phyloP scores from a whole-genome alignment of 2,329 filamentous ascomycete genomes.

The Botrytis tulipae region DNA sequence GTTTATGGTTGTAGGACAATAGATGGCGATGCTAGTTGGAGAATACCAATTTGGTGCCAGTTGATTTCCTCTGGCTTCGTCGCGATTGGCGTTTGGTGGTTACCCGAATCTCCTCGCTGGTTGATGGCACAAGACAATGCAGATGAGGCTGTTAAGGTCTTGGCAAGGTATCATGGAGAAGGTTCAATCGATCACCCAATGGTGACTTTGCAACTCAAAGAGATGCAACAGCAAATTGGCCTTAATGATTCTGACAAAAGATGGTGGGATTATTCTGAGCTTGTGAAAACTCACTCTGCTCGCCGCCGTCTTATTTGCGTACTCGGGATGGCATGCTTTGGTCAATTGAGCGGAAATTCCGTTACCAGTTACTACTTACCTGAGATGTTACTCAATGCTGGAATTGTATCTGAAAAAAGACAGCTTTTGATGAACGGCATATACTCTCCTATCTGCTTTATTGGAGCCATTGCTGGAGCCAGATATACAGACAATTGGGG shows the following conservation, averaged over 20 bases:
- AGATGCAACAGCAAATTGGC: constrained; percentile 34
- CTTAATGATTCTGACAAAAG: constrained; percentile 35
- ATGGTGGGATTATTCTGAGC: constrained; percentile 37
- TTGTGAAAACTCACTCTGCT: constrained; percentile 33
- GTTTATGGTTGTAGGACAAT: constrained; percentile 24
- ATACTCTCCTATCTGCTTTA: constrained; percentile 36
- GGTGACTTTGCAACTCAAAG: constrained; percentile 33
- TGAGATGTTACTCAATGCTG: constrained; percentile 30
- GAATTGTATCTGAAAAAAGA: constrained; percentile 42
- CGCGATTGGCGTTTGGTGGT: constrained; percentile 43
- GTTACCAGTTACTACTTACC: constrained; percentile 32
- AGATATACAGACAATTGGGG: constrained; percentile 32
- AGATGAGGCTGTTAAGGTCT: constrained; percentile 54
- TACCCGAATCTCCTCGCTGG: constrained; percentile 59
- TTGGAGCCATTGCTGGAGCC: constrained; percentile 38
- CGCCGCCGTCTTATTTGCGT: constrained; percentile 36
- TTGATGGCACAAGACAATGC: constrained; percentile 54
- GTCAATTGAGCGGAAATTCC: constrained; percentile 40
- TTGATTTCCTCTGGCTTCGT: constrained; percentile 31
- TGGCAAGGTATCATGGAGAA: constrained; percentile 57
- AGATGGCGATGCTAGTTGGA: constrained; percentile 30
- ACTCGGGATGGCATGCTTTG: constrained; percentile 37
- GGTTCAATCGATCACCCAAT: constrained; percentile 37
- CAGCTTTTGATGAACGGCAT: constrained; percentile 45
- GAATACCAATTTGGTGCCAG: constrained; percentile 41